Base-by-base conservation (phyloP, 1,139 yeast species). In the Zygosaccharomyces sapae region DNA sequence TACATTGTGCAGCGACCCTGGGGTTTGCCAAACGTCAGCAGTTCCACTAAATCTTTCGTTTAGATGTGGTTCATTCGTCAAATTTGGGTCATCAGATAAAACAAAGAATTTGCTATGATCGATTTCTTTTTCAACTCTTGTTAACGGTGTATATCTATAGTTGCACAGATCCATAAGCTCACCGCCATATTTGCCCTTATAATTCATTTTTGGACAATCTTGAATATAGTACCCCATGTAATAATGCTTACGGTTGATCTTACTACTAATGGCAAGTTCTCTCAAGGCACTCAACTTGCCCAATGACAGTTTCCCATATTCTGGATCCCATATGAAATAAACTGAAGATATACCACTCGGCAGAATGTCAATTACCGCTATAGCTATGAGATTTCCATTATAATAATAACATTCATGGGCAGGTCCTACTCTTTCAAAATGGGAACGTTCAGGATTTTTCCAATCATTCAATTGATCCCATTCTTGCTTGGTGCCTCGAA, bases 321-420 rank as follows among this genome's bases (percentile, higher is more conserved):
- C 90, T 0, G 95, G 95, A 61, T 89, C 94, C 87, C 95, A 88
- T 13, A 89, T 80, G 59, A 89, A 85, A 61, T 89, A 90, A 1
- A 90, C 92, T 0, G 95, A 83, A 0, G 96, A 87, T 0, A 90
- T 65, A 0, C 90, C 85, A 13, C 79, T 66, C 0, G 96, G 96
- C 34, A 89, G 64, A 30, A 89, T 70, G 63, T 90, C 97, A 25
- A 86, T 63, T 0, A 89, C 86, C 0, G 88, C 87, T 30, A 90
- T 68, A 0, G 94, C 96, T 36, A 87, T 78, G 27, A 90, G 69
- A 50, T 76, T 73, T 4, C 68, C 80, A 41, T 85, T 76, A 20
- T 77, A 63, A 57, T 85, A 84, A 60, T 88, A 89, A 60, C 87
- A 78, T 59, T 87, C 95, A 63, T 90, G 97, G 1, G 74, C 75